These are phyloP conservation scores for Penicillium sp. DNA, from an alignment of 2,329 filamentous ascomycete genomes.

Conservation along the genomic window DNA sequence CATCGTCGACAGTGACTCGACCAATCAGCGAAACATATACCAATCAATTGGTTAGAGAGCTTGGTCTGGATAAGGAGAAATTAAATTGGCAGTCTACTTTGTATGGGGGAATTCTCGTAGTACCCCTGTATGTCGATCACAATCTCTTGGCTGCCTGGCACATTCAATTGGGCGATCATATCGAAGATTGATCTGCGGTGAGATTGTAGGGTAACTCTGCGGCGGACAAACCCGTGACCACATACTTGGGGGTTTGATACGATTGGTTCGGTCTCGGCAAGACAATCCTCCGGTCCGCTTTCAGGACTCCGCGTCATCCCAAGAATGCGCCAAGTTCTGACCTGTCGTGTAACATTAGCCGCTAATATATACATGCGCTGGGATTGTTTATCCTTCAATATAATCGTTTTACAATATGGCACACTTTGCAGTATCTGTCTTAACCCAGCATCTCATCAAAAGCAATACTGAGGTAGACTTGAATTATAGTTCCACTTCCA, in stretches of 20 bases:
- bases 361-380: too few species aligned
- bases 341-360: not conserved
- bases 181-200: not conserved
- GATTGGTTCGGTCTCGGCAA: not conserved
- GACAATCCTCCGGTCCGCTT: not conserved
- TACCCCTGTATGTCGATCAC: not conserved
- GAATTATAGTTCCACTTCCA: constrained; percentile 5
- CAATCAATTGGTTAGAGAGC: not conserved
- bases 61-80: not conserved
- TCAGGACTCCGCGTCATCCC: not conserved
- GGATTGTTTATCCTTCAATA: not conserved
- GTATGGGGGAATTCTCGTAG: not conserved
- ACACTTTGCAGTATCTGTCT: not conserved
- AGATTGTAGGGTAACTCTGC: too few species aligned
- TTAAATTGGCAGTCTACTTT: too few species aligned
- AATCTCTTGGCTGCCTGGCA: not conserved
- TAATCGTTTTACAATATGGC: accelerated
- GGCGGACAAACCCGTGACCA: not conserved
- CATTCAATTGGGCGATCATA: not conserved
- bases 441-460: not conserved
- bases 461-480: not conserved
- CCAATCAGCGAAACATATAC: too few species aligned
- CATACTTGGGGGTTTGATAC: too few species aligned
- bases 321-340: not conserved
- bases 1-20: too few species aligned